Base-by-base conservation (phyloP, 2,329 filamentous ascomycete genomes). In the Teratosphaeria destructans region DNA sequence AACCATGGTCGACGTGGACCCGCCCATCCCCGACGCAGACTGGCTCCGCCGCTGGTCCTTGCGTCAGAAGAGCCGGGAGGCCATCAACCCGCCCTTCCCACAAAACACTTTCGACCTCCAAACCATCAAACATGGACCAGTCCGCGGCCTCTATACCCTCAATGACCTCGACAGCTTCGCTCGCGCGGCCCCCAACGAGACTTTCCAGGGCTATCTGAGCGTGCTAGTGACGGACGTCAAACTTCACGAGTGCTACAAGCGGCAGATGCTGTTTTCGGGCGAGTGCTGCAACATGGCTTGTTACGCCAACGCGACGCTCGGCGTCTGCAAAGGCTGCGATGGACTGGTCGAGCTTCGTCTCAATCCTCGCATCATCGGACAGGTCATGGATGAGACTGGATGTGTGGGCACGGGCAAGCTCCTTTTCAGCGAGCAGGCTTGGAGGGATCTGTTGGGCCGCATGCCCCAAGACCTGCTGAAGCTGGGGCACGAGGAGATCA, bases 311-410 rank as follows among this genome's bases (percentile, higher is more conserved):
- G 72, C 73, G 2, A 62, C 73, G 2, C 64, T 60, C 0, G 73
- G 65, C 0, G 67, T 54, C 2, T 79, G 78, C 65, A 75, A 72
- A 60, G 74, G 74, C 27, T 80, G 77, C 59, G 72, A 74, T 5
- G 69, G 69, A 47, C 19, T 61, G 3, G 67, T 76, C 1, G 29
- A 56, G 1, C 65, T 80, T 3, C 65, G 73, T 1, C 67, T 79
- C 27, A 79, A 77, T 61, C 76, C 77, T 3, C 67, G 69, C 5
- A 72, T 79, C 19, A 70, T 80, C 32, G 76, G 76, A 5, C 70
- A 72, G 43, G 60, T 79, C 5, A 65, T 78, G 55, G 78, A 86
- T 61, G 84, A 86, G 68, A 85, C 82, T 0, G 83, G 80, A 5
- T 75, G 74, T 37, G 75, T 85, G 8, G 67, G 70, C 1, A 67